Evolutionary conservation across 345 rosid species (phyloP).

Genomic region (Corchorus capsularis): DNA sequence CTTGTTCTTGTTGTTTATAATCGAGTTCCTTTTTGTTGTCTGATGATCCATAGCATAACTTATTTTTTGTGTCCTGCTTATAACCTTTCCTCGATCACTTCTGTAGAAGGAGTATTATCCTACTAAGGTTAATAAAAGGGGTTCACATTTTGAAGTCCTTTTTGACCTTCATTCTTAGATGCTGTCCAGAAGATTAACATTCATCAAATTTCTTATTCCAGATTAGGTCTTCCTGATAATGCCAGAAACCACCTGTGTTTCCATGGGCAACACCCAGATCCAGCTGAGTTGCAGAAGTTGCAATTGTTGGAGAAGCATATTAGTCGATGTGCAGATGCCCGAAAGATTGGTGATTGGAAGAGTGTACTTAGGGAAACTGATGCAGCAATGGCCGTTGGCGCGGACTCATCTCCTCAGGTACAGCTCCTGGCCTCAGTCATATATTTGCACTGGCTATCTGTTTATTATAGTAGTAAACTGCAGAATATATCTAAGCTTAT

Average conservation of each 20-base stretch:
- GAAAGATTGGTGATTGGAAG: constrained; percentile 85
- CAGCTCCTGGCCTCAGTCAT: constrained; percentile 3
- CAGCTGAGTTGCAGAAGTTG: constrained; percentile 67
- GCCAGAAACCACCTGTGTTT: constrained; percentile 62
- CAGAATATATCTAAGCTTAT: constrained; percentile 23
- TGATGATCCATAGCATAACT: background rate
- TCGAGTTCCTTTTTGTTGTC: background rate
- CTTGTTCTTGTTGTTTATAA: background rate
- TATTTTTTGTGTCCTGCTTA: no score
- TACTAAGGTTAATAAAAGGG: background rate
- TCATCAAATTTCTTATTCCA: constrained; percentile 31
- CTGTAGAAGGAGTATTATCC: background rate
- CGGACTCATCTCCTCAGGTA: constrained; percentile 86
- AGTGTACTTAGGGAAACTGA: constrained; percentile 63
- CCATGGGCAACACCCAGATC: constrained; percentile 70
- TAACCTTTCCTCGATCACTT: background rate
- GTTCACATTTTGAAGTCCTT: background rate
- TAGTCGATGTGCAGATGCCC: constrained; percentile 62
- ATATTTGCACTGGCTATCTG: background rate
- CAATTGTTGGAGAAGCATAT: constrained; percentile 83
- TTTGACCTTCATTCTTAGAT: background rate
- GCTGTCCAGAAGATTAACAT: background rate
- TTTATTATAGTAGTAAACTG: background rate
- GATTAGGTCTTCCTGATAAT: constrained; percentile 80
- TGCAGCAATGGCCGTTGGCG: constrained; percentile 75